Evolutionary conservation across 2,329 filamentous ascomycete species (phyloP).

Genomic region (Tolypocladium sp.): DNA sequence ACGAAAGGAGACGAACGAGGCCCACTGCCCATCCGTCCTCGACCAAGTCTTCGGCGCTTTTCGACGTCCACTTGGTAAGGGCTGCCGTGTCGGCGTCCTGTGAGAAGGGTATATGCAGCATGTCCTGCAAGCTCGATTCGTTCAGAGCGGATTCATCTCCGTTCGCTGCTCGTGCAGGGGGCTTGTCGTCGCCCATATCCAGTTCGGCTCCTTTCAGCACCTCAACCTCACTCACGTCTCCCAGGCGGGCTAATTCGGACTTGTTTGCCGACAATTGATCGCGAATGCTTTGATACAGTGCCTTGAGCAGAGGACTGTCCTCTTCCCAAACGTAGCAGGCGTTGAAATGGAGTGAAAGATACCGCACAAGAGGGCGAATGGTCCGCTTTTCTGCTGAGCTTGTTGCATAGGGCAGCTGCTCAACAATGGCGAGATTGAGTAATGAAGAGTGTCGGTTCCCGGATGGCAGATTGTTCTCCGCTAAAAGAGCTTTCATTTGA

Average conservation of each 20-base stretch:
- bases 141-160: slow-evolving; percentile 14
- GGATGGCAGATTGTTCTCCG: slow-evolving; percentile 16
- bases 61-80: slow-evolving; percentile 59
- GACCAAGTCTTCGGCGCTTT: slow-evolving; percentile 68
- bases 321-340: slow-evolving; percentile 44
- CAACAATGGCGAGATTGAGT: slow-evolving; percentile 58
- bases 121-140: slow-evolving; percentile 37
- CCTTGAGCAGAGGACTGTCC: slow-evolving; percentile 13
- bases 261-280: slow-evolving; percentile 17
- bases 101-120: slow-evolving; percentile 39
- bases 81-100: slow-evolving; percentile 41
- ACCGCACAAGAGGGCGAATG: slow-evolving; percentile 40
- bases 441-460: slow-evolving; percentile 38
- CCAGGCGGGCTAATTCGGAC: slow-evolving; percentile 12
- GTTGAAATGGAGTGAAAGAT: slow-evolving; percentile 50
- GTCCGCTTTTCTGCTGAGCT: slow-evolving; percentile 36
- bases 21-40: slow-evolving; percentile 66
- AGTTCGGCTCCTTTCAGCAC: slow-evolving; percentile 6
- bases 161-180: not conserved
- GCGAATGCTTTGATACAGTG: slow-evolving; percentile 20
- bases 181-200: slow-evolving; percentile 1
- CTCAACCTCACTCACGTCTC: slow-evolving; percentile 8
- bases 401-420: slow-evolving; percentile 67
- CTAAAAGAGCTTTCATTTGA: slow-evolving; percentile 41
- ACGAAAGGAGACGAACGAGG: slow-evolving; percentile 68